A percentile compares a stretch with the other conserved stretches of the same genome.
These are phyloP conservation scores for Lizonia empirigonia DNA, from an alignment of 2,329 filamentous ascomycete species.

Conservation along the genomic window DNA sequence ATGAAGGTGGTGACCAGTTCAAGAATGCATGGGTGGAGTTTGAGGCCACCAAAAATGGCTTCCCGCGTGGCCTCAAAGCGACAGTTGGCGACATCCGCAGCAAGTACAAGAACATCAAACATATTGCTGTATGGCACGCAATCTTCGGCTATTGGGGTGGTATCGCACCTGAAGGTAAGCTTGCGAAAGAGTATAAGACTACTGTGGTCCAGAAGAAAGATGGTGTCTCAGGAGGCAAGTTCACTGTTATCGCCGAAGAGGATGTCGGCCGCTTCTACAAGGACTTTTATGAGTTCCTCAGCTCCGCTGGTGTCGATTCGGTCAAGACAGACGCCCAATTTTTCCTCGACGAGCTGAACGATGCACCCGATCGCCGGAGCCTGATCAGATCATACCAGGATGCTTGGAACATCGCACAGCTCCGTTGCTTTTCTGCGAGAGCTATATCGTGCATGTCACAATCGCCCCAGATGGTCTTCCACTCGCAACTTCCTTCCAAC, in stretches of 20 bases:
- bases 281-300: conserved; percentile 88
- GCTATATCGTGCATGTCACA: conserved; percentile 96
- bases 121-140: conserved; percentile 94
- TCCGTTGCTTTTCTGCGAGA: conserved; percentile 77
- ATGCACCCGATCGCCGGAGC: conserved; percentile 70
- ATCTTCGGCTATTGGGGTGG: conserved; percentile 73
- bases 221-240: conserved; percentile 65
- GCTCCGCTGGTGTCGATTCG: conserved; percentile 74
- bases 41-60: conserved; percentile 79
- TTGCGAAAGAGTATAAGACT: conserved; percentile 81
- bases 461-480: conserved; percentile 82
- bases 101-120: conserved; percentile 72
- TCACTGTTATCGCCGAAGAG: conserved; percentile 74
- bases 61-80: conserved; percentile 78
- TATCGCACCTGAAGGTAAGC: conserved; percentile 73
- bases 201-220: conserved; percentile 61
- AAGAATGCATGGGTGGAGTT: conserved; percentile 72
- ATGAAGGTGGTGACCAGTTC: conserved; percentile 54
- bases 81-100: conserved; percentile 72
- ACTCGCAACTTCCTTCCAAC: conserved; percentile 78
- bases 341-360: conserved; percentile 76
- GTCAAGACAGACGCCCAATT: conserved; percentile 96
- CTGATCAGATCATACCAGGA: conserved; percentile 81
- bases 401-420: conserved; percentile 78
- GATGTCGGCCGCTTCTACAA: conserved; percentile 80